Conservation (phyloP, 2,329 filamentous ascomycete species). For the Talaromyces sp. region DNA sequence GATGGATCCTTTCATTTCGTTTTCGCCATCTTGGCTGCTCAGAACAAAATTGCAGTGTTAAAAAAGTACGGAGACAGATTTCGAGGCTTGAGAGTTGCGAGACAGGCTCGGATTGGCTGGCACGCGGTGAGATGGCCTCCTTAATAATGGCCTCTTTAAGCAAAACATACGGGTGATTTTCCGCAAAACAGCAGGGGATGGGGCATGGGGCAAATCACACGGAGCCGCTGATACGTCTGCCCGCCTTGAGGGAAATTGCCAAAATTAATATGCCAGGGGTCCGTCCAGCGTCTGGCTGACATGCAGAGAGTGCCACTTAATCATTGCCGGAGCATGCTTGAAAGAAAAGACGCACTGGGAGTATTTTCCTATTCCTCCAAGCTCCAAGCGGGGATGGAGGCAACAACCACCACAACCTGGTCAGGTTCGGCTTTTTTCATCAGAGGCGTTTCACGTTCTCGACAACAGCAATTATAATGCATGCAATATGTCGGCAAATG, state of each 20-base stretch:
- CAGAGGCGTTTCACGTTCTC: background rate
- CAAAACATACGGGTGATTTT: background rate
- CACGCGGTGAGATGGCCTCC: background rate
- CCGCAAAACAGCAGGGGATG: background rate
- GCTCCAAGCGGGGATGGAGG: slow-evolving; percentile 2
- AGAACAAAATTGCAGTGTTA: background rate
- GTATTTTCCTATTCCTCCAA: slow-evolving; percentile 9
- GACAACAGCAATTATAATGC: background rate
- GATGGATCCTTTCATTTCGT: slow-evolving; percentile 5
- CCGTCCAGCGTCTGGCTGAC: background rate
- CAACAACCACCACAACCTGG: background rate
- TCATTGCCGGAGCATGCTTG: background rate
- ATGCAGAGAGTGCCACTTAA: slow-evolving; percentile 1
- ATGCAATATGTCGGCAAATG: slow-evolving; percentile 16
- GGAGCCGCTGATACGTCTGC: background rate
- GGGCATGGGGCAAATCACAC: background rate
- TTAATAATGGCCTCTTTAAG: background rate
- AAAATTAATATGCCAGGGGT: slow-evolving; percentile 1
- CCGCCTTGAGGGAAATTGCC: background rate
- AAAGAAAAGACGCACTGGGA: background rate
- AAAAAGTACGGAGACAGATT: background rate
- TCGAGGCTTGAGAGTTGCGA: background rate
- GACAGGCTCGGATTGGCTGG: background rate
- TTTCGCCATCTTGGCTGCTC: background rate
- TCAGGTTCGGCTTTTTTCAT: background rate